Percentiles rank a stretch among this genome's conserved stretches.
These are phyloP conservation scores for Aspergillus tubingensis DNA, from an alignment of 2,329 filamentous ascomycete species.

Conservation along the genomic window DNA sequence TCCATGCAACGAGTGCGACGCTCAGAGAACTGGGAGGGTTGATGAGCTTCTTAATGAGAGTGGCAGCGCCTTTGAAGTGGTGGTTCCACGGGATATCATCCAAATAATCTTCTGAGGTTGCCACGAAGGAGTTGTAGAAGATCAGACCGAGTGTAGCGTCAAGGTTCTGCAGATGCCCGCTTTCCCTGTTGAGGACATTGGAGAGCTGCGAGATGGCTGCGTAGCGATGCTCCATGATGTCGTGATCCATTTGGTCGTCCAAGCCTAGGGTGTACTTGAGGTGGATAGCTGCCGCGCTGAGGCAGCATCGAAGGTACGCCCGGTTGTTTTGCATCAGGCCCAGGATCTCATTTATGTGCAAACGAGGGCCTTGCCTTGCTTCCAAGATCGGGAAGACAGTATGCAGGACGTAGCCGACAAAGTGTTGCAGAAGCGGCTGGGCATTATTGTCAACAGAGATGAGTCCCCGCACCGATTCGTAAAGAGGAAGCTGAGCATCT, in stretches of 20 bases:
- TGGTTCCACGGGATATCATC: conserved; percentile 94
- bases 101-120: conserved; percentile 81
- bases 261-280: conserved; percentile 67
- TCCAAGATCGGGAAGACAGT: conserved; percentile 28
- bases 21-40: conserved; percentile 75
- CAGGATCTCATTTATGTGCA: background rate
- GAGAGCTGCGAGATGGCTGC: conserved; percentile 82
- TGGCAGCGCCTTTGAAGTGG: conserved; percentile 87
- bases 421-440: conserved; percentile 81
- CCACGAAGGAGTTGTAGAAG: conserved; percentile 82
- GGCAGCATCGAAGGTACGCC: conserved; percentile 88
- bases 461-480: background rate
- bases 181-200: background rate
- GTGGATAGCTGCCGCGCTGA: conserved; percentile 89
- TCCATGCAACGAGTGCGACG: conserved; percentile 86
- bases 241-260: conserved; percentile 13
- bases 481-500: background rate
- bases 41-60: conserved; percentile 79
- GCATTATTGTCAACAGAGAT: conserved; percentile 73
- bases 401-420: conserved; percentile 80
- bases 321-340: conserved; percentile 59
- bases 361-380: background rate
- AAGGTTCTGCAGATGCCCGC: background rate
- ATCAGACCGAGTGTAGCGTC: conserved; percentile 88
- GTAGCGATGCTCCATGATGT: conserved; percentile 73